A percentile compares a stretch with the other conserved stretches of the same genome.
phyloP scores from a whole-genome alignment of 1,284 basidiomycete species.

The Ganoderma multipileum region DNA sequence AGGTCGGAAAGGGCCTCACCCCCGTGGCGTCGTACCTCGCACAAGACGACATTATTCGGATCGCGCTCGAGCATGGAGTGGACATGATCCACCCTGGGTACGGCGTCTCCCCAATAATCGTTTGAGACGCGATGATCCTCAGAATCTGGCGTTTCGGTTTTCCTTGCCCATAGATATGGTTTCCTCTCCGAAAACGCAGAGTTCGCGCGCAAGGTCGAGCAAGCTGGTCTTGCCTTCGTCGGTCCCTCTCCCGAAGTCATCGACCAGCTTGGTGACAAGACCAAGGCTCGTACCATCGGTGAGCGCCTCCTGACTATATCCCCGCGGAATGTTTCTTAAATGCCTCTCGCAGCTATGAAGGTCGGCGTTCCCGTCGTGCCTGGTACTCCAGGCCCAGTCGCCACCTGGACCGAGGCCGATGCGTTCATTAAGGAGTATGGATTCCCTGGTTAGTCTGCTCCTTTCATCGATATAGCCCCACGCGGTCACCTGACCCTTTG shows the following conservation, averaged over 20 bases:
- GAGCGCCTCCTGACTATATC: conserved; percentile 19
- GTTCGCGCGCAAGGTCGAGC: conserved; percentile 97
- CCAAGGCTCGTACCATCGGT: conserved; percentile 93
- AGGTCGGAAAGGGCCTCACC: conserved; percentile 94
- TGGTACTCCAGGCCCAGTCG: conserved; percentile 95
- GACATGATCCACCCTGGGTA: conserved; percentile 99
- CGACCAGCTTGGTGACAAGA: conserved; percentile 98
- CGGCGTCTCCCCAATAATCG: conserved; percentile 34
- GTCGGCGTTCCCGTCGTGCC: conserved; percentile 96
- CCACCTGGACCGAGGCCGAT: conserved; percentile 81
- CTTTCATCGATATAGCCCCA: neutral
- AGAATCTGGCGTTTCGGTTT: conserved; percentile 20
- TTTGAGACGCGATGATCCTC: conserved; percentile 29
- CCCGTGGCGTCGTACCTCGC: conserved; percentile 98
- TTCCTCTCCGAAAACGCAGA: conserved; percentile 98
- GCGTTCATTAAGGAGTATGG: conserved; percentile 94
- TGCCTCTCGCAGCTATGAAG: conserved; percentile 68
- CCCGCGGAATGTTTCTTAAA: neutral
- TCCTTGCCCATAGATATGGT: conserved; percentile 76
- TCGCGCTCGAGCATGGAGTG: conserved; percentile 95
- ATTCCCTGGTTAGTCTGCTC: conserved; percentile 76
- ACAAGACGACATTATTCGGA: conserved; percentile 96
- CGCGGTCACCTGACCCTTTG: conserved; percentile 7
- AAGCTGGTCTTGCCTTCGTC: conserved; percentile 96
- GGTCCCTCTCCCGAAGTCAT: conserved; percentile 97